phyloP scores from a whole-genome alignment of 2,329 filamentous ascomycete genomes.

The Pseudogymnoascus sp. region DNA sequence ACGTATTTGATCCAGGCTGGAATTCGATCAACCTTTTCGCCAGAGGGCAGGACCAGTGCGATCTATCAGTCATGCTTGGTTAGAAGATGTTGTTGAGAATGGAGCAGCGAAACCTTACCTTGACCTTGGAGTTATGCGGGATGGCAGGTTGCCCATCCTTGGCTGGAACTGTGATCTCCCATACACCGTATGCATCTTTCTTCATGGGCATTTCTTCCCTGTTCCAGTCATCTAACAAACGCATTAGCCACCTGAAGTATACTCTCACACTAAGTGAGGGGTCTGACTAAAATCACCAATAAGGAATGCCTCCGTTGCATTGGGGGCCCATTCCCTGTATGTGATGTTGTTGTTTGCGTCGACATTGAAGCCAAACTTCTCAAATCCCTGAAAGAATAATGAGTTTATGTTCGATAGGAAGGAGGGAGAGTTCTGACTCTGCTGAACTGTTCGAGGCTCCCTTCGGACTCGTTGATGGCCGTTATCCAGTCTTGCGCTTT shows the following conservation, averaged over 20 bases:
- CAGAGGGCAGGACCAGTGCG: slow-evolving; percentile 69
- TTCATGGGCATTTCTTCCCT: slow-evolving; percentile 77
- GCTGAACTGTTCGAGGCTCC: slow-evolving; percentile 86
- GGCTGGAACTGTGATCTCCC: slow-evolving; percentile 70
- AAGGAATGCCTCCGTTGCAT: slow-evolving; percentile 73
- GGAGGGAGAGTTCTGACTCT: slow-evolving; percentile 44
- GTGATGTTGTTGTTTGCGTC: slow-evolving; percentile 73
- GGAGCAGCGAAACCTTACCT: slow-evolving; percentile 47
- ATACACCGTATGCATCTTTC: slow-evolving; percentile 77
- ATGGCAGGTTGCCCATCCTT: slow-evolving; percentile 70
- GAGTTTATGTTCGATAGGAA: slow-evolving; percentile 13
- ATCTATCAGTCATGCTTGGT: slow-evolving; percentile 47
- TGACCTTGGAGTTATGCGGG: slow-evolving; percentile 89
- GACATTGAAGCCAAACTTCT: slow-evolving; percentile 80
- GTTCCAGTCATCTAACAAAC: slow-evolving; percentile 69
- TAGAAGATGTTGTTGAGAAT: background rate
- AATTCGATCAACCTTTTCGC: slow-evolving; percentile 77
- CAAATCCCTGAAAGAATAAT: slow-evolving; percentile 56
- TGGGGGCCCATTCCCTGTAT: slow-evolving; percentile 96
- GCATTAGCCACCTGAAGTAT: slow-evolving; percentile 17
- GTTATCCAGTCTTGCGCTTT: slow-evolving; percentile 83
- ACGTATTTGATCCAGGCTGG: slow-evolving; percentile 98
- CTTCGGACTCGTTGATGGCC: slow-evolving; percentile 73
- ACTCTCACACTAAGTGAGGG: slow-evolving; percentile 15
- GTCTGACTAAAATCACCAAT: slow-evolving; percentile 84